Evolutionary conservation across 306 rosid genomes (phyloP).

Genomic region (Benincasa hispida): DNA sequence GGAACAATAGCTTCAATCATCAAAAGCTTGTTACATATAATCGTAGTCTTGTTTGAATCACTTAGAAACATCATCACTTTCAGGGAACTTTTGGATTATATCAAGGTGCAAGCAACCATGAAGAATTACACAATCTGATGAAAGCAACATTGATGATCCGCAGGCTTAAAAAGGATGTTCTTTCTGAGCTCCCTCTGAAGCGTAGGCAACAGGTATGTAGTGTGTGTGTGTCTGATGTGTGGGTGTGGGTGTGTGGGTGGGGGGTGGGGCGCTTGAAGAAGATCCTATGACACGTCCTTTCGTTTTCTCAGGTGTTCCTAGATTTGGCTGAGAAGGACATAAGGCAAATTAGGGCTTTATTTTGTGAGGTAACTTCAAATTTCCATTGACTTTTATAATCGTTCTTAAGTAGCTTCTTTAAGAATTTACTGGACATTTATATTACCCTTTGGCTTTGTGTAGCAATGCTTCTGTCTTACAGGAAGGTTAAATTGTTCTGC

Average conservation of each 20-base stretch:
- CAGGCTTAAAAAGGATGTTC: constrained; percentile 90
- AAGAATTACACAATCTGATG: constrained; percentile 90
- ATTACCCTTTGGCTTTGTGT: background rate
- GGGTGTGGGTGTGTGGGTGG: background rate
- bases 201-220: constrained; percentile 77
- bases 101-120: constrained; percentile 99
- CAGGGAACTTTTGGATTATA: constrained; percentile 75
- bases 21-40: background rate
- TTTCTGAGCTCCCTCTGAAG: constrained; percentile 80
- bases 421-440: background rate
- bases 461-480: background rate
- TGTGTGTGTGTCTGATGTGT: too few species aligned
- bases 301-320: constrained; percentile 57
- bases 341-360: constrained; percentile 65
- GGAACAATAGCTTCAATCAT: constrained; percentile 22
- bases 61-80: constrained; percentile 8
- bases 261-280: background rate
- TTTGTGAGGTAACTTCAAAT: constrained; percentile 57
- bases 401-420: background rate
- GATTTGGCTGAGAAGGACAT: constrained; percentile 87
- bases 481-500: background rate
- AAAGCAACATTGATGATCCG: constrained; percentile 90
- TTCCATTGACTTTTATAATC: background rate
- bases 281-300: background rate
- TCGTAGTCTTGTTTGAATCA: constrained; percentile 1